phyloP scores from a whole-genome alignment of 2,329 filamentous ascomycete species.

The Arthrobotrys sphaeroides region DNA sequence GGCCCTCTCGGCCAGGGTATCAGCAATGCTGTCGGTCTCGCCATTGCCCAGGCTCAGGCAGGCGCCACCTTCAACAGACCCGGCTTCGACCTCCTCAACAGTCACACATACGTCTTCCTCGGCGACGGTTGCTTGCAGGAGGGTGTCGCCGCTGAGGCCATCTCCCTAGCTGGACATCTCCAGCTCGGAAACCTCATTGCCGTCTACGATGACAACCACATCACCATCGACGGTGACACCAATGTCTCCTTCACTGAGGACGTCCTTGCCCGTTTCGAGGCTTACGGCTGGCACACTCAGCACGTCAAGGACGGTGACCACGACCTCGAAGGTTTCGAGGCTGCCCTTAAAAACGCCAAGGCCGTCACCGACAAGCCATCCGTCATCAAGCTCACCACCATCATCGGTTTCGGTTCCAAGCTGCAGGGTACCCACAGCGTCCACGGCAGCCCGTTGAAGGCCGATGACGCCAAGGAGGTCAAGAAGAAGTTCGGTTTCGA shows the following conservation, averaged over 20 bases:
- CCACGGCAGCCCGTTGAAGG: constrained; percentile 94
- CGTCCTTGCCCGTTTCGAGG: constrained; percentile 90
- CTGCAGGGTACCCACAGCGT: constrained; percentile 94
- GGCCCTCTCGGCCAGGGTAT: constrained; percentile 94
- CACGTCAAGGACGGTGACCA: constrained; percentile 86
- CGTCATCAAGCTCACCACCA: constrained; percentile 95
- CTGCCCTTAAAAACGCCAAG: constrained; percentile 84
- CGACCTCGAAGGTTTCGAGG: constrained; percentile 87
- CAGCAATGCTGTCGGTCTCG: constrained; percentile 95
- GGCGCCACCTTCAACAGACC: constrained; percentile 96
- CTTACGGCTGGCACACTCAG: constrained; percentile 94
- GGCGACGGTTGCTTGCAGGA: constrained; percentile 99
- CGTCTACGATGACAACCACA: constrained; percentile 99
- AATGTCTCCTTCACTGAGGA: constrained; percentile 97
- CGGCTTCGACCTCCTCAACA: constrained; percentile 87
- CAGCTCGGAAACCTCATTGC: constrained; percentile 97
- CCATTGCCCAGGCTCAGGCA: constrained; percentile 93
- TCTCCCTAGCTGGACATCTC: constrained; percentile 90
- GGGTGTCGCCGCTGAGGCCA: constrained; percentile 93
- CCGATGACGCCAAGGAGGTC: constrained; percentile 89
- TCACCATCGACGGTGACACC: constrained; percentile 93
- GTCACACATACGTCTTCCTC: constrained; percentile 97
- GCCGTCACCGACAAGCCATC: constrained; percentile 94
- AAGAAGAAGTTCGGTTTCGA: constrained; percentile 97
- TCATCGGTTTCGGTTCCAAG: constrained; percentile 94